phyloP scores from a whole-genome alignment of 2,329 filamentous ascomycete genomes.

The Niveomyces coronatus region DNA sequence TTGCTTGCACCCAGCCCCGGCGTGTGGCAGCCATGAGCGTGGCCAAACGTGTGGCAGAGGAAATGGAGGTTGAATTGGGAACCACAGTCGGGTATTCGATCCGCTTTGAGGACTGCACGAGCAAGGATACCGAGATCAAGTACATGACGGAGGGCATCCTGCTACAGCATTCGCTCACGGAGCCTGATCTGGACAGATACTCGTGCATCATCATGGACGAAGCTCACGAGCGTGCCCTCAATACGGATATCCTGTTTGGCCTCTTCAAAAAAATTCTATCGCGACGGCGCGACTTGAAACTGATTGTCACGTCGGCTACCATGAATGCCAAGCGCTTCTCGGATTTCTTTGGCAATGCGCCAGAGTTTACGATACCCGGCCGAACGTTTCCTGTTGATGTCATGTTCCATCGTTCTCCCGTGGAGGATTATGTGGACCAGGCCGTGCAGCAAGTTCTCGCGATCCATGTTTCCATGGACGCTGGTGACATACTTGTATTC shows the following conservation, averaged over 20 bases:
- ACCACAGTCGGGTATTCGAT: conserved; percentile 91
- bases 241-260: conserved; percentile 96
- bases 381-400: conserved; percentile 95
- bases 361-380: conserved; percentile 92
- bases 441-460: conserved; percentile 92
- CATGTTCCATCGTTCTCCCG: conserved; percentile 87
- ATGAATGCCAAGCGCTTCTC: conserved; percentile 98
- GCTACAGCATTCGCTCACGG: conserved; percentile 83
- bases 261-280: conserved; percentile 95
- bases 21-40: conserved; percentile 99
- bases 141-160: conserved; percentile 99
- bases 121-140: conserved; percentile 90
- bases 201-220: conserved; percentile 99
- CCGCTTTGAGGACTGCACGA: conserved; percentile 96
- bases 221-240: conserved; percentile 90
- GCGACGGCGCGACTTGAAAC: conserved; percentile 78
- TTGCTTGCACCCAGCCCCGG: conserved; percentile 91
- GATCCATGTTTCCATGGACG: conserved; percentile 90
- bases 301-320: conserved; percentile 95
- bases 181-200: conserved; percentile 88
- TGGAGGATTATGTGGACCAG: conserved; percentile 95
- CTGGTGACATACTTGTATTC: conserved; percentile 92
- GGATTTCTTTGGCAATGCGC: conserved; percentile 89
- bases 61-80: conserved; percentile 91
- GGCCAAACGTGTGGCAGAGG: conserved; percentile 93